Conservation (phyloP, 1,284 basidiomycete species). For the Papiliotrema nemorosa region DNA sequence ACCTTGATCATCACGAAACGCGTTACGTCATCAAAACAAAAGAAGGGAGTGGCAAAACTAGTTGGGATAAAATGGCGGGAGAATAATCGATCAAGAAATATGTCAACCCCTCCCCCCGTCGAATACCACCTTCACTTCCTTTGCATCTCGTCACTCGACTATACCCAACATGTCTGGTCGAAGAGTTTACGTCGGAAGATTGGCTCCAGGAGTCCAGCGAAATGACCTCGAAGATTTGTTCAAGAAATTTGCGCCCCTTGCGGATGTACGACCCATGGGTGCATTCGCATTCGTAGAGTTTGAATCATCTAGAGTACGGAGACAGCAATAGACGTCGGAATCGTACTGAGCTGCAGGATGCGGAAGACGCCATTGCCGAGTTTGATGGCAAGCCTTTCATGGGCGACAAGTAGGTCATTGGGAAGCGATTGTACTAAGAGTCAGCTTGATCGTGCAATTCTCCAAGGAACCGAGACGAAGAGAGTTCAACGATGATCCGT, state of each 20-base stretch:
- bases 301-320: constrained; percentile 51
- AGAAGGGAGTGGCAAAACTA: no score
- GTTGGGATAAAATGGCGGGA: no score
- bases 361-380: constrained; percentile 81
- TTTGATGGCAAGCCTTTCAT: constrained; percentile 83
- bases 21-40: neutral
- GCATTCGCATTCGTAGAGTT: constrained; percentile 95
- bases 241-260: constrained; percentile 75
- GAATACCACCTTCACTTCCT: no score
- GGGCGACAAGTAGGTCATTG: constrained; percentile 67
- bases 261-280: constrained; percentile 91
- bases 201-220: constrained; percentile 34
- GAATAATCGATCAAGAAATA: no score
- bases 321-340: neutral
- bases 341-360: constrained; percentile 59
- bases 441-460: constrained; percentile 71
- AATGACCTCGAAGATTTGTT: constrained; percentile 58
- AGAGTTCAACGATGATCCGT: constrained; percentile 65
- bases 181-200: constrained; percentile 45
- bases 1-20: no score
- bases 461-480: constrained; percentile 82
- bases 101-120: no score
- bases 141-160: neutral
- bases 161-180: neutral
- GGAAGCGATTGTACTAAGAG: constrained; percentile 2